These are phyloP conservation scores for Lathyrus aphaca DNA, from an alignment of 306 rosid genomes.

Conservation along the genomic window DNA sequence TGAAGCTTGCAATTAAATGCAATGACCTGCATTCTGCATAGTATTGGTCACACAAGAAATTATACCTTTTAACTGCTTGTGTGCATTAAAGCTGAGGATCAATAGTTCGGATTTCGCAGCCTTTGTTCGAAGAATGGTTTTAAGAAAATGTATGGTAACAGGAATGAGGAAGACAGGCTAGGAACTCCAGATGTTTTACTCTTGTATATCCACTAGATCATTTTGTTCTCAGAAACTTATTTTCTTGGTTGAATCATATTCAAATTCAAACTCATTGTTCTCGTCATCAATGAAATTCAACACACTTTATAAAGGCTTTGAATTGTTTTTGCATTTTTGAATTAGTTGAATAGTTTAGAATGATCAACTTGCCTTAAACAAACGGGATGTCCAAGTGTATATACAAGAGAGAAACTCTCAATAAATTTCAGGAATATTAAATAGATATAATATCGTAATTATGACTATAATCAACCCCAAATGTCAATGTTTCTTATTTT, in stretches of 20 bases:
- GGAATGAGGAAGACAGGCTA: constrained; percentile 19
- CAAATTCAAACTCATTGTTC: background rate
- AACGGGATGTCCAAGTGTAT: background rate
- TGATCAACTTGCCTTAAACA: constrained; percentile 1
- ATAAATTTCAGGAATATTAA: background rate
- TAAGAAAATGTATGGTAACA: constrained; percentile 20
- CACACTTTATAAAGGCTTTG: constrained; percentile 7
- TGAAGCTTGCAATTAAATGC: constrained; percentile 1
- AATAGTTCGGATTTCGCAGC: background rate
- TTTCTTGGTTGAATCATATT: background rate
- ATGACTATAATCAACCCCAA: constrained; percentile 1
- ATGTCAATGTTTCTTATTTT: constrained; percentile 3
- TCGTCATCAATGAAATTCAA: background rate
- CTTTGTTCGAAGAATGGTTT: constrained; percentile 10
- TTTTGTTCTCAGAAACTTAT: background rate
- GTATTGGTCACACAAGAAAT: background rate
- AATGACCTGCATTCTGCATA: background rate
- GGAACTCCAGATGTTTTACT: constrained; percentile 9
- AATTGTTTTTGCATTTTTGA: constrained; percentile 4
- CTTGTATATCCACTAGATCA: background rate
- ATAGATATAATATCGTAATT: background rate
- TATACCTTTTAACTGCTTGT: constrained; percentile 23
- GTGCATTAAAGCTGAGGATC: constrained; percentile 11
- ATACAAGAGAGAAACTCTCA: background rate
- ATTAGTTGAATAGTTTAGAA: background rate